phyloP scores from a whole-genome alignment of 1,139 yeast species.

The Saccharomyces hybrid region DNA sequence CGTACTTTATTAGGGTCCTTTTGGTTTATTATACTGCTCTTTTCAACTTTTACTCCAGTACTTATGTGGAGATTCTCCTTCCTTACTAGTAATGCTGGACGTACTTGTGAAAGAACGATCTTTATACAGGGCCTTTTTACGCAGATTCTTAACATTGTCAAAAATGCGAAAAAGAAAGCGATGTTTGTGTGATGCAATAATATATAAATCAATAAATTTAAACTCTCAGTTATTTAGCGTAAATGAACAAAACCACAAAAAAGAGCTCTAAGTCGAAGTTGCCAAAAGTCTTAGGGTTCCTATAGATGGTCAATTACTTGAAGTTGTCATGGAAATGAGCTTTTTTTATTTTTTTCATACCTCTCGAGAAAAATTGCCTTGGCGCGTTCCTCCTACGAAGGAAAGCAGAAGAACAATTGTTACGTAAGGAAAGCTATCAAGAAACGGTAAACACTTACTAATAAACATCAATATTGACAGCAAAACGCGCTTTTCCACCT shows the following conservation, averaged over 20 bases:
- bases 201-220: background rate
- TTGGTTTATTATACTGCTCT: background rate
- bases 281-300: background rate
- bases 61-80: background rate
- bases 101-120: background rate
- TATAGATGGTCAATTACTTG: background rate
- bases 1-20: background rate
- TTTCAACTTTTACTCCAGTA: background rate
- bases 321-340: slow-evolving; percentile 1
- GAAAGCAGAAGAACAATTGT: background rate
- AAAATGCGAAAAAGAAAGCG: background rate
- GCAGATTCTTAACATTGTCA: background rate
- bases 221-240: background rate
- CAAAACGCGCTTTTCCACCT: background rate
- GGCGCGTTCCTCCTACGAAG: background rate
- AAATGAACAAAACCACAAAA: background rate
- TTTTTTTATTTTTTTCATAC: background rate
- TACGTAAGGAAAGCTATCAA: background rate
- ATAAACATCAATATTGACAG: background rate
- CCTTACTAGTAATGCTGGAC: background rate
- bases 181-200: background rate
- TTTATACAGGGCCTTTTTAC: background rate
- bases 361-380: background rate
- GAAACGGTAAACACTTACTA: background rate
- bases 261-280: background rate